Conservation (phyloP, 495 filamentous ascomycete genomes). For the Pyronema domesticum region DNA sequence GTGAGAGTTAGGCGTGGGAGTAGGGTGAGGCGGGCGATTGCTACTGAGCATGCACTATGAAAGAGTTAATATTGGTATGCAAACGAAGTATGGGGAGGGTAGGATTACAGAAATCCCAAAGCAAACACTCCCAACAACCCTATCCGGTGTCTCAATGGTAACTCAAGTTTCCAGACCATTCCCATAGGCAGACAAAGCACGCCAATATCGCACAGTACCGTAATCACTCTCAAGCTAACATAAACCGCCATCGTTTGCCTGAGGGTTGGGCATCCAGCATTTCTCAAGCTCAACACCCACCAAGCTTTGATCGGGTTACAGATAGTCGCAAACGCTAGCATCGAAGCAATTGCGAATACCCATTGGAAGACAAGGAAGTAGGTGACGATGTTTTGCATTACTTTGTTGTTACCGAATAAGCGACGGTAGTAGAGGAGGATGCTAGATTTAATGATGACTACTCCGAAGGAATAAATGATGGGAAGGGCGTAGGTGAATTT, state of each 20-base stretch:
- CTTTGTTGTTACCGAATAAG: slow-evolving; percentile 5
- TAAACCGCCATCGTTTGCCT: slow-evolving; percentile 13
- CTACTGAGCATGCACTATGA: slow-evolving; percentile 15
- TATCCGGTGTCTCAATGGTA: slow-evolving; percentile 22
- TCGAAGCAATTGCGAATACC: slow-evolving; percentile 12
- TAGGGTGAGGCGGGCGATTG: slow-evolving; percentile 11
- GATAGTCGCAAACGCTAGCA: slow-evolving; percentile 12
- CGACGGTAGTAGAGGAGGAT: slow-evolving; percentile 21
- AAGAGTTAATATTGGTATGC: too few relatives aligned
- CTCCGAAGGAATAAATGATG: slow-evolving; percentile 12
- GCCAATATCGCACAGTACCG: slow-evolving; percentile 25
- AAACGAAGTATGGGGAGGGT: too few relatives aligned
- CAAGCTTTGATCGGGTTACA: slow-evolving; percentile 15
- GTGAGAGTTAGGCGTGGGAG: slow-evolving; percentile 13
- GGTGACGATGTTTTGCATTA: slow-evolving; percentile 10
- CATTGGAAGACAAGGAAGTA: slow-evolving; percentile 13
- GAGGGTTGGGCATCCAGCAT: slow-evolving; percentile 12
- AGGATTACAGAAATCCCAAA: slow-evolving; percentile 25
- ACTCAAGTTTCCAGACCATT: slow-evolving; percentile 22
- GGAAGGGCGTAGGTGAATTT: slow-evolving; percentile 16
- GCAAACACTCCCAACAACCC: slow-evolving; percentile 26
- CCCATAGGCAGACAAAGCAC: slow-evolving; percentile 26
- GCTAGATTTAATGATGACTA: slow-evolving; percentile 19
- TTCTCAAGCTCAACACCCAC: slow-evolving; percentile 13
- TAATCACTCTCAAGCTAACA: slow-evolving; percentile 13